Percentiles rank a stretch among this genome's conserved stretches.
These are phyloP conservation scores for Coemansia aciculifera DNA, from an alignment of 192 early-diverging fungal species.

Conservation along the genomic window DNA sequence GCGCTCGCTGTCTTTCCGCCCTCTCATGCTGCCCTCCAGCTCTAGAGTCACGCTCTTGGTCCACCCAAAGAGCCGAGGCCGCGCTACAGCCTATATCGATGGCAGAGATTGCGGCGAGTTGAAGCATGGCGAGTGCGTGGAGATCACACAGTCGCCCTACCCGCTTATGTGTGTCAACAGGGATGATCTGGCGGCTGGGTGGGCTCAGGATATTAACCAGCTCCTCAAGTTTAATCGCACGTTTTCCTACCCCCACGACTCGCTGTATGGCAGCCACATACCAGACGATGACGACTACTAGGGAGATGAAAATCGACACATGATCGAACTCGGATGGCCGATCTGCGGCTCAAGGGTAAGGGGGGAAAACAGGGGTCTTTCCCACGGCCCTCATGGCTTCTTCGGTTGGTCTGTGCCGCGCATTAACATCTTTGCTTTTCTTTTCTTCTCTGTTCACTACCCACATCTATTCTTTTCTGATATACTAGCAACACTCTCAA, in stretches of 20 bases:
- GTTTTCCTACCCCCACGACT: slow-evolving; percentile 48
- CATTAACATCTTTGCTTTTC: neutral
- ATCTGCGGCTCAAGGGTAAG: neutral
- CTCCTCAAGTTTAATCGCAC: slow-evolving; percentile 85
- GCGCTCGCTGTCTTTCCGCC: slow-evolving; percentile 79
- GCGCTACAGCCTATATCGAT: slow-evolving; percentile 74
- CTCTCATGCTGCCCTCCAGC: slow-evolving; percentile 74
- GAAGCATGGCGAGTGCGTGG: slow-evolving; percentile 62
- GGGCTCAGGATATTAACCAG: slow-evolving; percentile 83
- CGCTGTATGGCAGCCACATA: slow-evolving; percentile 28
- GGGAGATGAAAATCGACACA: neutral
- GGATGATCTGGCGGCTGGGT: slow-evolving; percentile 65
- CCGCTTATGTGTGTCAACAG: slow-evolving; percentile 78
- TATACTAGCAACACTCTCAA: neutral
- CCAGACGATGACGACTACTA: slow-evolving; percentile 3
- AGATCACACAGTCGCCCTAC: slow-evolving; percentile 62
- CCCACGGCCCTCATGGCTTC: neutral
- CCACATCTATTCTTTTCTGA: neutral
- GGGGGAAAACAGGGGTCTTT: slow-evolving; percentile 7
- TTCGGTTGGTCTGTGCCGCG: neutral
- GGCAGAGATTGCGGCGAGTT: slow-evolving; percentile 73
- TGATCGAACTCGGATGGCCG: neutral
- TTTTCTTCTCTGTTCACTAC: neutral
- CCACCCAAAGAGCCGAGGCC: slow-evolving; percentile 57
- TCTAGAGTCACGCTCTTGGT: slow-evolving; percentile 66